These are phyloP conservation scores for Candida tunisiensis DNA, from an alignment of 1,139 yeast species.

Conservation along the genomic window DNA sequence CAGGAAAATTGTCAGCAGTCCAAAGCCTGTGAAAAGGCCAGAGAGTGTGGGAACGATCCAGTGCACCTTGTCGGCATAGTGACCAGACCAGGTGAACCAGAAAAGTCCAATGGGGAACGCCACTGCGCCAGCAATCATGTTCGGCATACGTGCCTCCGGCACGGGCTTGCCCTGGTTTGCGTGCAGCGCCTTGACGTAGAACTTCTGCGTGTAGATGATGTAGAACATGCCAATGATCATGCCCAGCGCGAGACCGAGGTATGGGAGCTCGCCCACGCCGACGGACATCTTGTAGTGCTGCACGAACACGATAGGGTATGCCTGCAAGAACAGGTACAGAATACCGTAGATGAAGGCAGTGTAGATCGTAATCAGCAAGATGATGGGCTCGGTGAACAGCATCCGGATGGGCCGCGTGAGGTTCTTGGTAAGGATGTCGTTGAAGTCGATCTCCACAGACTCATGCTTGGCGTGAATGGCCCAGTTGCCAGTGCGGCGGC, in stretches of 20 bases:
- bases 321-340: conserved; percentile 62
- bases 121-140: conserved; percentile 55
- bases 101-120: conserved; percentile 60
- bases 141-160: conserved; percentile 67
- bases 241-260: conserved; percentile 35
- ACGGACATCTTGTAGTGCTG: conserved; percentile 37
- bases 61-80: conserved; percentile 30
- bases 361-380: conserved; percentile 52
- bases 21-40: conserved; percentile 57
- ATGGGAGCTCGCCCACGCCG: conserved; percentile 31
- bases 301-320: conserved; percentile 61
- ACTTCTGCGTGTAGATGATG: conserved; percentile 4
- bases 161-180: conserved; percentile 22
- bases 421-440: conserved; percentile 53
- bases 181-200: conserved; percentile 2
- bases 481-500: conserved; percentile 43
- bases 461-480: conserved; percentile 78
- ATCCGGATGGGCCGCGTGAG: conserved; percentile 52
- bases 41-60: conserved; percentile 30
- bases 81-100: conserved; percentile 82
- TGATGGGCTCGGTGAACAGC: conserved; percentile 58
- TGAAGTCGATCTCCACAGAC: conserved; percentile 40
- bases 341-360: conserved; percentile 78
- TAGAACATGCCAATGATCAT: conserved; percentile 13
- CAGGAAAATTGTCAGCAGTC: conserved; percentile 58